Base-by-base conservation (phyloP, 805 yeast genomes). In the Candida maris region DNA sequence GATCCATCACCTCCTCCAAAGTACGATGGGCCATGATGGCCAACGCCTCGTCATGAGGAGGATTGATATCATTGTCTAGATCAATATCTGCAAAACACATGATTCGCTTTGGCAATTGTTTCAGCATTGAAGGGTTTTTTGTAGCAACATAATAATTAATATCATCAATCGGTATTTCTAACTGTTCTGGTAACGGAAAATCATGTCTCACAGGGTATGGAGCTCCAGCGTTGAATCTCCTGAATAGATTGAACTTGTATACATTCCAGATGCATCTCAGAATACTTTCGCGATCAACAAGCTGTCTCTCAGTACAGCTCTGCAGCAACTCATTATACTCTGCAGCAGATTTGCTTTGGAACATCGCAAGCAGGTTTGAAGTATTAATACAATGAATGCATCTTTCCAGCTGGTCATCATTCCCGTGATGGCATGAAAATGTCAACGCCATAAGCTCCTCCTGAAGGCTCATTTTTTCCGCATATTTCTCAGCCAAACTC, bases 231-330 rank as follows among this genome's bases (percentile, higher is more conserved):
- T 57, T 55, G 18, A 62, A 37, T 41, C 70, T 52, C 18, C 62
- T 38, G 37, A 54, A 61, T 9, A 56, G 57, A 35, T 59, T 57
- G 32, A 60, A 44, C 38, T 58, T 61, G 64, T 65, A 68, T 5
- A 60, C 53, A 4, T 59, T 56, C 73, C 73, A 68, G 9, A 67
- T 41, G 3, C 59, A 44, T 39, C 71, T 47, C 6, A 62, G 35
- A 25, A 54, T 37, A 31, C 54, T 49, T 37, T 66, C 69, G 29
- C 67, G 54, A 22, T 56, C 59, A 6, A 57, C 33, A 2, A 62
- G 42, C 38, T 65, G 70, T 27, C 54, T 51, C 38, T 54, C 56
- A 1, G 67, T 57, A 2, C 59, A 52, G 13, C 49, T 38, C 5
- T 37, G 42, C 3, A 60, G 37, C 35, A 54, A 45, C 3, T 49